phyloP scores from a whole-genome alignment of 352 stramenopile species.

The Pythium brassicae region DNA sequence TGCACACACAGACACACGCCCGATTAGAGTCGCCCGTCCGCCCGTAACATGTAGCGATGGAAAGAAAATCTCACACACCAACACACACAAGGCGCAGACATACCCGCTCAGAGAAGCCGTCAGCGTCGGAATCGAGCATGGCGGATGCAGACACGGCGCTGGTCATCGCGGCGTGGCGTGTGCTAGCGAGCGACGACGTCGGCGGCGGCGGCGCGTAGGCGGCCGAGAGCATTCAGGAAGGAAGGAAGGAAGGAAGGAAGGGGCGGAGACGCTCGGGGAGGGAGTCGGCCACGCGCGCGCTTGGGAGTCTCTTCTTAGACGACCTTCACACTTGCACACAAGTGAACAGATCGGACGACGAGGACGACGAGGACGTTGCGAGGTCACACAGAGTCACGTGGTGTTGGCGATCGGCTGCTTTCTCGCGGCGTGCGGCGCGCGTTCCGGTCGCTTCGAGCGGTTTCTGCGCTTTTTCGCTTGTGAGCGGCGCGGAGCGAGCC shows the following conservation, averaged over 20 bases:
- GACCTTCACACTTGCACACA: neutral
- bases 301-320: no score
- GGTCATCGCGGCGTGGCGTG: neutral
- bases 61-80: neutral
- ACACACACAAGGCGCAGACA: conserved; percentile 4
- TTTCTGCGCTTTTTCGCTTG: conserved; percentile 44
- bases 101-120: conserved; percentile 54
- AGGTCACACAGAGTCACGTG: no score
- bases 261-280: neutral
- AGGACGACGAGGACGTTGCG: no score
- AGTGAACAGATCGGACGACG: neutral
- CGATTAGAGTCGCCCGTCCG: neutral
- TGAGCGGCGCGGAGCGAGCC: conserved; percentile 5
- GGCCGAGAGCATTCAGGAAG: no score
- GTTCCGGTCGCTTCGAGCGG: conserved; percentile 17
- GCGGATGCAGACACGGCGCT: conserved; percentile 4
- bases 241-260: neutral
- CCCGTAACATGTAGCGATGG: no score
- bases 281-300: conserved; percentile 1
- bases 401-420: conserved; percentile 10
- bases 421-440: conserved; percentile 9
- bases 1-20: conserved; percentile 8
- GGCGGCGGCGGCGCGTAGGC: no score
- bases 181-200: no score
- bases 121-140: conserved; percentile 41